Conservation (phyloP, 345 rosid genomes). For the Citrus trifoliata region DNA sequence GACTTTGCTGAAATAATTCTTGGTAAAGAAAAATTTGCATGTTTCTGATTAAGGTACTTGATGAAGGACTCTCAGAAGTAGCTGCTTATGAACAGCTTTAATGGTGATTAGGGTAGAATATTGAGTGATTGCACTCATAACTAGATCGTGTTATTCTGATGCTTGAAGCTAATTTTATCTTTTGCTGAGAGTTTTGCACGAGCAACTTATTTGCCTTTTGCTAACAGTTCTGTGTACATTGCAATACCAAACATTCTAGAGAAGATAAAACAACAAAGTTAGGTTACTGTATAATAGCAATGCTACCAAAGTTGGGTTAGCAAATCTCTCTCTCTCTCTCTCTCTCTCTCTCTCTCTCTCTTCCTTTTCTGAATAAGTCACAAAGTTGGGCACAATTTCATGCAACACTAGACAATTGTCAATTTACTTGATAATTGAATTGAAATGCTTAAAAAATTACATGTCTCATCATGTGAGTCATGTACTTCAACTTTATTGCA, state of each 20-base stretch:
- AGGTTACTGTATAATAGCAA: too few relatives aligned
- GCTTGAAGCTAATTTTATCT: background rate
- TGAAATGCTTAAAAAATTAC: background rate
- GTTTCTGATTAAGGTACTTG: background rate
- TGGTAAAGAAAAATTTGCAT: background rate
- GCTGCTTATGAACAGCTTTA: background rate
- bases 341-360: too few relatives aligned
- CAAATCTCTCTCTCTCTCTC: background rate
- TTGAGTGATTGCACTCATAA: background rate
- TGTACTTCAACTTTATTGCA: background rate
- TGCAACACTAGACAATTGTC: too few relatives aligned
- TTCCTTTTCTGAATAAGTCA: background rate
- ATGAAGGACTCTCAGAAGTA: background rate
- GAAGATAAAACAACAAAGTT: too few relatives aligned
- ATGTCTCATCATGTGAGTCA: background rate
- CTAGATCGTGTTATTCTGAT: background rate
- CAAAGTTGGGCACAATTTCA: too few relatives aligned
- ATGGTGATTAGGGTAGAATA: background rate
- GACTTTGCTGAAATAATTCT: background rate
- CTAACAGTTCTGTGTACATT: background rate
- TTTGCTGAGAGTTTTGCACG: background rate
- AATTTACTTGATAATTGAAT: background rate
- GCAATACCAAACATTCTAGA: background rate
- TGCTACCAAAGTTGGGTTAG: background rate
- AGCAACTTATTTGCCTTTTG: background rate